Base-by-base conservation (phyloP, 2,329 filamentous ascomycete species). In the Colletotrichum abscissum region DNA sequence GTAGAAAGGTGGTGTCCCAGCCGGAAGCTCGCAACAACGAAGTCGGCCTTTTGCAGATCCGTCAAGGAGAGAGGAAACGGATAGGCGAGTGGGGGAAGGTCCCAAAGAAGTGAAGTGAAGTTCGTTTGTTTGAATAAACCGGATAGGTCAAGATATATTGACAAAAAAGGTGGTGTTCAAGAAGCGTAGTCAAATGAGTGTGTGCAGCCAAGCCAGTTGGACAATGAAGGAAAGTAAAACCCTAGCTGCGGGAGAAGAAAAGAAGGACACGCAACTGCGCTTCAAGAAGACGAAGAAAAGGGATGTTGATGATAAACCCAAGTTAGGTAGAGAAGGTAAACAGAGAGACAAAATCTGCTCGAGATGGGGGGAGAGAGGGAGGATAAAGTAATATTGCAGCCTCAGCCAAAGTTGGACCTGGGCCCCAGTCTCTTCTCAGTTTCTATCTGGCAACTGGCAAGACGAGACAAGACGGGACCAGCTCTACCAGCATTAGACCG, bases 151-250 rank as follows among this genome's bases (percentile, higher is more conserved):
- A 75, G 64, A n/a, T 72, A 69, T 73, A 63, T 74, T 71, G 71
- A 72, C 67, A 71, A 74, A 72, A 67, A 68, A 68, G 73, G 71
- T 67, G 58, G 68, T 85, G 83, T 82, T 76, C 70, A 79, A 83
- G 82, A 87, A 85, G 83, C 78, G 83, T 85, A 81, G 75, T 81
- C 74, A 86, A 89, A 89, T 82, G 86, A 88, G 82, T 81, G 87
- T 86, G 84, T 86, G 86, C 85, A 88, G 86, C 88, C 87, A 88
- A 88, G 84, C 86, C 86, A 88, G 87, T 88, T 88, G 86, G 86
- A 78, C 80, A 79, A 81, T 83, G 79, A 84, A 84, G 80, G 80
- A 83, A 81, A 78, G 80, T 80, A 83, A 80, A 80, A 80, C 78
- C 79, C 79, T 79, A 84, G 83, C 83, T 84, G 83, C 82, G 81